Conservation (phyloP, 2,329 filamentous ascomycete genomes). For the Zasmidium citrigriseum region DNA sequence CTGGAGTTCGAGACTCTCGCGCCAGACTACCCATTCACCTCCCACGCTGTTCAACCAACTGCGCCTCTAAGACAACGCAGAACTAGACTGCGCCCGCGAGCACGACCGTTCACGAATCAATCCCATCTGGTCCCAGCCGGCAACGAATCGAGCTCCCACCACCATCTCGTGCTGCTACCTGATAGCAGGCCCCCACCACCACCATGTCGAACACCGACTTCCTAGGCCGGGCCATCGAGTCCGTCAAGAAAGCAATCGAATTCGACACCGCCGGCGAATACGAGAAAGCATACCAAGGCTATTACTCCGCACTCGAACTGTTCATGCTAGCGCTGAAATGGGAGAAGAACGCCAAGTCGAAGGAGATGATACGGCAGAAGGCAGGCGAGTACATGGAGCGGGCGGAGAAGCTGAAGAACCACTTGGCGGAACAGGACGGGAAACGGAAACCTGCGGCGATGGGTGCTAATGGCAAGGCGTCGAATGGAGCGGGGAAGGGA, state of each 20-base stretch:
- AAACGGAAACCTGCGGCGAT: constrained; percentile 71
- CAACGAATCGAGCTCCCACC: background rate
- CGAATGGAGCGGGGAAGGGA: constrained; percentile 63
- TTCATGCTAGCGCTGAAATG: constrained; percentile 99
- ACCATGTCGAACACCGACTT: constrained; percentile 95
- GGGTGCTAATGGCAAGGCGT: constrained; percentile 69
- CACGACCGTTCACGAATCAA: too few relatives aligned
- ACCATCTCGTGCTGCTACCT: background rate
- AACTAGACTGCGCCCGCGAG: too few relatives aligned
- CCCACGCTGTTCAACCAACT: background rate
- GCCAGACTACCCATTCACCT: background rate
- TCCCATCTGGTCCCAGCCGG: background rate
- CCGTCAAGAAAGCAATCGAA: constrained; percentile 97
- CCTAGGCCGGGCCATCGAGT: constrained; percentile 91
- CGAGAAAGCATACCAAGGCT: constrained; percentile 92
- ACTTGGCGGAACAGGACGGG: constrained; percentile 72
- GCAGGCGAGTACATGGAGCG: constrained; percentile 97
- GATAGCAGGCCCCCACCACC: constrained; percentile 39
- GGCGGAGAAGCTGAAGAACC: constrained; percentile 94
- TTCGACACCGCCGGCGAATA: constrained; percentile 94
- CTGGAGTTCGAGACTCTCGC: background rate
- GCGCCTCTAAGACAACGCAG: background rate
- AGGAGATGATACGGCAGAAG: constrained; percentile 96
- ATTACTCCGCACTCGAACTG: constrained; percentile 93
- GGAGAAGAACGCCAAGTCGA: constrained; percentile 97